These are phyloP conservation scores for Saccharum spontaneum DNA, from an alignment of 176 grass and related monocot species.

Conservation along the genomic window DNA sequence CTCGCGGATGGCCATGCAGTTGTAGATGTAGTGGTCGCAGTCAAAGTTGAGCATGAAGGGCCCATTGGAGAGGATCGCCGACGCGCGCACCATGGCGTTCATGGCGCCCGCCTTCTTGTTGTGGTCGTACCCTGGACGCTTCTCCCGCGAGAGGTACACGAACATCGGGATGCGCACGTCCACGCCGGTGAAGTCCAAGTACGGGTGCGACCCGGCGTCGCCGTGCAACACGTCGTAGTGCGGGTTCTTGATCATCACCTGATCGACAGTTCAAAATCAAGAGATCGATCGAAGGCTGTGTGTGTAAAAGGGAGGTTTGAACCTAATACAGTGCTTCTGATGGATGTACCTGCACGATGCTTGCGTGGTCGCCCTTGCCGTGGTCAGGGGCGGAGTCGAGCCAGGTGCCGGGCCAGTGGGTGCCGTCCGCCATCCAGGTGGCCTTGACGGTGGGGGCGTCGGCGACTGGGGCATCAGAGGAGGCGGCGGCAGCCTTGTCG, in stretches of 20 bases:
- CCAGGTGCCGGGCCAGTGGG: too few species aligned
- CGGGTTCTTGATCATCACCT: background rate
- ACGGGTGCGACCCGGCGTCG: background rate
- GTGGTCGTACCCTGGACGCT: background rate
- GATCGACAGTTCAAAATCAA: too few species aligned
- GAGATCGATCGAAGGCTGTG: too few species aligned
- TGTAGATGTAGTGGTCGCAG: background rate
- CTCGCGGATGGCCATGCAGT: constrained; percentile 54
- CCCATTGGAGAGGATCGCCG: background rate
- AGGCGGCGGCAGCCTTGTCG: too few species aligned
- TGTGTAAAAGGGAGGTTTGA: too few species aligned
- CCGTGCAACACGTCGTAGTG: background rate
- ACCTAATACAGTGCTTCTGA: too few species aligned
- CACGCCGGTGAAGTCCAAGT: background rate
- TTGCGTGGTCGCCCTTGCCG: too few species aligned
- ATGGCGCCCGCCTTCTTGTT: background rate
- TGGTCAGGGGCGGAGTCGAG: too few species aligned
- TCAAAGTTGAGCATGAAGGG: constrained; percentile 3
- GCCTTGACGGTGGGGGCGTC: too few species aligned
- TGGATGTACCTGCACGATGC: too few species aligned
- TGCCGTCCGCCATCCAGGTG: too few species aligned
- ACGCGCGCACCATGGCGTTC: background rate
- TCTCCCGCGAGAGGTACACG: background rate
- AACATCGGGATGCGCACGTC: background rate
- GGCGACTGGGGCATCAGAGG: too few species aligned